phyloP scores from a whole-genome alignment of 306 rosid genomes.

The Prunus dulcis region DNA sequence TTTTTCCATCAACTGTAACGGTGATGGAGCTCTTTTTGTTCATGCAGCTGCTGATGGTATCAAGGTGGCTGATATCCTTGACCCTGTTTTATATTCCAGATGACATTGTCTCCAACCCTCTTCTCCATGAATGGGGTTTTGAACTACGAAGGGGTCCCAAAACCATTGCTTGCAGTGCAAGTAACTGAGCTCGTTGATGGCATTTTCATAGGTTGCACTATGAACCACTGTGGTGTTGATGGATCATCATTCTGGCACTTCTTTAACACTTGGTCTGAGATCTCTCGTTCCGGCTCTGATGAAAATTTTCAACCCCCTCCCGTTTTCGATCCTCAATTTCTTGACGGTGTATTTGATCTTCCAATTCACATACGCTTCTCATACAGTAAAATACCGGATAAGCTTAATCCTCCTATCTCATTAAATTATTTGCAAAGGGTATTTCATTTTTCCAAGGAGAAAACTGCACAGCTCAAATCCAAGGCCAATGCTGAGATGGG shows the following conservation, averaged over 20 bases:
- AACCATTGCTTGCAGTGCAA: constrained; percentile 20
- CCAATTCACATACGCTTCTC: constrained; percentile 10
- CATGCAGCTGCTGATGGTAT: constrained; percentile 5
- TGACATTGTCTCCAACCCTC: background rate
- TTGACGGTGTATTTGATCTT: background rate
- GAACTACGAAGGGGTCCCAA: constrained; percentile 8
- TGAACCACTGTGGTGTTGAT: constrained; percentile 27
- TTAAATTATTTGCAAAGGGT: constrained; percentile 8
- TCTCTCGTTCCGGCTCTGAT: constrained; percentile 20
- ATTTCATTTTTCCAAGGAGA: constrained; percentile 30
- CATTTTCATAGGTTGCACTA: constrained; percentile 28
- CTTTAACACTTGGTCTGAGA: constrained; percentile 38
- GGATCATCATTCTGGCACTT: constrained; percentile 41
- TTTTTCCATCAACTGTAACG: constrained; percentile 30
- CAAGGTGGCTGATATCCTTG: constrained; percentile 1
- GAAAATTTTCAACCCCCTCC: constrained; percentile 9
- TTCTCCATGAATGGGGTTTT: background rate
- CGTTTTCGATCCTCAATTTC: background rate
- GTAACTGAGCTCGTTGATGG: constrained; percentile 49
- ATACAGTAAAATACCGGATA: background rate
- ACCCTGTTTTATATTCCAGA: background rate
- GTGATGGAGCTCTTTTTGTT: background rate
- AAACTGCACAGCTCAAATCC: constrained; percentile 25
- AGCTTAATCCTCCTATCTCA: background rate
- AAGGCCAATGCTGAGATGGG: constrained; percentile 27